Evolutionary conservation across 2,329 filamentous ascomycete genomes (phyloP), one percentile per base, ranked within the genome.

Genomic region (Talaromyces islandicus): DNA sequence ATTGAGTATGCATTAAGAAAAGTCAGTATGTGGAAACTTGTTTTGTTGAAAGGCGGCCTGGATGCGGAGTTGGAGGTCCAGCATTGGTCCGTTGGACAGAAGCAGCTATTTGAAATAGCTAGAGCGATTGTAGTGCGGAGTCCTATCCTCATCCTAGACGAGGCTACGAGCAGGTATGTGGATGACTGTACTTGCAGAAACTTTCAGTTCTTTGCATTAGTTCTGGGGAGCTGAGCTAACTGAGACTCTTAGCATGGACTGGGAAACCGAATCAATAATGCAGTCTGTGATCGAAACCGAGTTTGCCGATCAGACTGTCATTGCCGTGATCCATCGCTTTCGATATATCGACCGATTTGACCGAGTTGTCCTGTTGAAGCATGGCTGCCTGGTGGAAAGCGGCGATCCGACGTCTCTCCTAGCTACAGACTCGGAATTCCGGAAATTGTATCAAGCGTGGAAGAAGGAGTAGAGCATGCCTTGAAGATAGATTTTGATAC

Each of bases 101-200:
- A 80, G 51, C 86, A 89, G 66, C 76, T 89, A 0, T 86, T 89
- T 64, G 85, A 81, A 62, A 77, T 89, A 1, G 85, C 83, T 0
- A 72, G 85, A 0, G 86, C 84, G 0, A 75, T 88, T 14, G 69
- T 88, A 7, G 72, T 80, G 12, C 67, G 70, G 5, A 72, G 74
- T 46, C 74, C 73, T 27, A 72, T 80, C 60, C 69, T 80, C 11
- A 71, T 80, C 35, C 70, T 80, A 27, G 77, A 80, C 61, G 77
- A 80, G 64, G 68, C 69, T 38, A 71, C 68, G 14, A 72, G 70
- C 69, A 71, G 69, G 70, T 71, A 64, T 24, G 57, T 66, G 66
- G 64, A 30, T 35, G 32, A 14, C 11, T 30, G 21, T 19, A 10
- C 43, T 46, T 4, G 43, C 43, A 46, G 43, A 46, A 46, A 19